These are phyloP conservation scores for Podila clonocystis DNA, from an alignment of 192 early-diverging fungal genomes.

Conservation along the genomic window DNA sequence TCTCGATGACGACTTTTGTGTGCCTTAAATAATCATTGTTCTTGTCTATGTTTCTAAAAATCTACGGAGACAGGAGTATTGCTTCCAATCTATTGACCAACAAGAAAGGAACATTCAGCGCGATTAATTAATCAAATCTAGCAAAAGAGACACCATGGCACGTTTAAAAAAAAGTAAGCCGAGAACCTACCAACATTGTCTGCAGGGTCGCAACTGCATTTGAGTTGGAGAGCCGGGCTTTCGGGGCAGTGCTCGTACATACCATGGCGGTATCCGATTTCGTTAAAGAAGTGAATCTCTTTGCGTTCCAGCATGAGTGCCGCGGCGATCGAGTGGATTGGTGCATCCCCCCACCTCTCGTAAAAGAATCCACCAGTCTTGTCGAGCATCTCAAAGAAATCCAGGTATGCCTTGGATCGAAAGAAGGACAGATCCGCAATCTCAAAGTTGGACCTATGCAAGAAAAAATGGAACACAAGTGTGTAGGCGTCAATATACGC, in stretches of 20 bases:
- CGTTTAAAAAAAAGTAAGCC: background rate
- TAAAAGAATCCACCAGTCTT: slow-evolving; percentile 88
- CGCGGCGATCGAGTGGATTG: slow-evolving; percentile 77
- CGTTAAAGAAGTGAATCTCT: slow-evolving; percentile 81
- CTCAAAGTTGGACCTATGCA: slow-evolving; percentile 92
- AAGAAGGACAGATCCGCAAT: slow-evolving; percentile 81
- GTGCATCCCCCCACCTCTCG: slow-evolving; percentile 81
- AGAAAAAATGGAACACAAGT: slow-evolving; percentile 10
- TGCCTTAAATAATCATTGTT: background rate
- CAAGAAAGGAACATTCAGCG: no score
- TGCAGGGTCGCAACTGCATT: slow-evolving; percentile 60
- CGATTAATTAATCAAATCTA: no score
- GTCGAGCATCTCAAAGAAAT: slow-evolving; percentile 76
- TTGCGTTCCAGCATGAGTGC: slow-evolving; percentile 68
- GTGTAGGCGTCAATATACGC: background rate
- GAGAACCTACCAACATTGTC: slow-evolving; percentile 62
- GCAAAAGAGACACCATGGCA: background rate
- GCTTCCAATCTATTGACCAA: slow-evolving; percentile 29
- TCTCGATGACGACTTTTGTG: background rate
- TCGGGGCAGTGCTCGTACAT: slow-evolving; percentile 79
- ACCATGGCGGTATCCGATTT: slow-evolving; percentile 76
- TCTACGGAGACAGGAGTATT: slow-evolving; percentile 39
- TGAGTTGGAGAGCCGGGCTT: slow-evolving; percentile 55
- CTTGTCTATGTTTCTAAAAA: slow-evolving; percentile 37
- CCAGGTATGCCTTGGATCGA: slow-evolving; percentile 69